Conservation (phyloP, 1,284 basidiomycete genomes). For the Cutaneotrichosporon sp. region DNA sequence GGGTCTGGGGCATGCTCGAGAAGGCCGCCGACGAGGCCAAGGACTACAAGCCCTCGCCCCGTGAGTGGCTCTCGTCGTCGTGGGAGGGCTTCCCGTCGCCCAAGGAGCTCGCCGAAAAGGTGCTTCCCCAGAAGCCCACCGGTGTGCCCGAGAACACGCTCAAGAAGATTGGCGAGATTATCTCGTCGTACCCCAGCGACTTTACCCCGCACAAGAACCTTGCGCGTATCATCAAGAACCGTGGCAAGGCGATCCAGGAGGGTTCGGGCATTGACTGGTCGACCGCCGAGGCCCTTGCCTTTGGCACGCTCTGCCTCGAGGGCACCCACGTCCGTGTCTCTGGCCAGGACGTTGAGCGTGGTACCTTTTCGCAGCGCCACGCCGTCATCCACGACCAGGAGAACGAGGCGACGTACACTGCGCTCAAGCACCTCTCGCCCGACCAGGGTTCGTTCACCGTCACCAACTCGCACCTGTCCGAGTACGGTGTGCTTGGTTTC, state of each 20-base stretch:
- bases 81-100: slow-evolving; percentile 99
- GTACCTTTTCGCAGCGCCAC: slow-evolving; percentile 99
- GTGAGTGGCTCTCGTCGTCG: slow-evolving; percentile 95
- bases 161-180: slow-evolving; percentile 75
- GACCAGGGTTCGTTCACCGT: slow-evolving; percentile 88
- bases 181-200: slow-evolving; percentile 75
- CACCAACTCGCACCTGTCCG: slow-evolving; percentile 96
- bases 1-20: slow-evolving; percentile 99
- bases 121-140: slow-evolving; percentile 82
- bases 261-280: slow-evolving; percentile 95
- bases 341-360: slow-evolving; percentile 98
- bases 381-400: slow-evolving; percentile 94
- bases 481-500: slow-evolving; percentile 92
- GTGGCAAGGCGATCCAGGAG: slow-evolving; percentile 85
- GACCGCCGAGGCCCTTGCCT: slow-evolving; percentile 97
- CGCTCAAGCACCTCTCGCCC: slow-evolving; percentile 79
- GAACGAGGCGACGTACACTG: slow-evolving; percentile 83
- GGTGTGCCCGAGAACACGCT: slow-evolving; percentile 75
- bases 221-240: slow-evolving; percentile 78
- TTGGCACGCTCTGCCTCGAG: slow-evolving; percentile 87
- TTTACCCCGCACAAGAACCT: slow-evolving; percentile 92
- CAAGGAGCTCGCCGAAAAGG: slow-evolving; percentile 86
- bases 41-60: slow-evolving; percentile 86
- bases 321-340: slow-evolving; percentile 92
- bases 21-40: slow-evolving; percentile 84